Evolutionary conservation across 257 asterid species (phyloP).

Genomic region (Capsicum chinense): DNA sequence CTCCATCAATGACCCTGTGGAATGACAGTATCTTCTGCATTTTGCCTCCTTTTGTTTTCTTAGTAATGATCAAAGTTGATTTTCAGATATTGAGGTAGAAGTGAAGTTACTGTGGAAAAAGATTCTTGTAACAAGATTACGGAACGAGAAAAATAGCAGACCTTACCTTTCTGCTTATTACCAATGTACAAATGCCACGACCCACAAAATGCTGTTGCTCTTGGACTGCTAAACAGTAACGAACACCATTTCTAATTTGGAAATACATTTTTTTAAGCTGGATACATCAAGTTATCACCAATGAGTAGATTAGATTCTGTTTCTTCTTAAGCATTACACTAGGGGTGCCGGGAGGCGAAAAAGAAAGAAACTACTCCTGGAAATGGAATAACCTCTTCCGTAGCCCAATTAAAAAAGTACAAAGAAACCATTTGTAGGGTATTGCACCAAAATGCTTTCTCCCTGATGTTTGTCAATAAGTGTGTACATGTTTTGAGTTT

Average conservation of each 20-base stretch:
- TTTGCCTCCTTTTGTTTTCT: neutral
- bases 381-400: neutral
- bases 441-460: neutral
- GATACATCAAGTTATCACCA: neutral
- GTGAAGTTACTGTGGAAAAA: constrained; percentile 5
- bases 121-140: neutral
- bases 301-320: neutral
- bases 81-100: constrained; percentile 20
- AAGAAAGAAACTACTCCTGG: neutral
- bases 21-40: neutral
- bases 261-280: neutral
- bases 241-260: neutral
- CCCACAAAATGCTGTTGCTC: neutral
- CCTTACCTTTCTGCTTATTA: neutral
- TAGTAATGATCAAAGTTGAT: neutral
- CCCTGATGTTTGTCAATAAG: neutral
- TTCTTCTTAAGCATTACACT: neutral
- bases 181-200: neutral
- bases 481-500: neutral
- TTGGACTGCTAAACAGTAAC: constrained; percentile 9
- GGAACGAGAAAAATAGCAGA: neutral
- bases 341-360: neutral
- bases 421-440: neutral
- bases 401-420: neutral
- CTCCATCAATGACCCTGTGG: neutral